Conservation (phyloP, 2,329 filamentous ascomycete species). For the Epicoccum nigrum region DNA sequence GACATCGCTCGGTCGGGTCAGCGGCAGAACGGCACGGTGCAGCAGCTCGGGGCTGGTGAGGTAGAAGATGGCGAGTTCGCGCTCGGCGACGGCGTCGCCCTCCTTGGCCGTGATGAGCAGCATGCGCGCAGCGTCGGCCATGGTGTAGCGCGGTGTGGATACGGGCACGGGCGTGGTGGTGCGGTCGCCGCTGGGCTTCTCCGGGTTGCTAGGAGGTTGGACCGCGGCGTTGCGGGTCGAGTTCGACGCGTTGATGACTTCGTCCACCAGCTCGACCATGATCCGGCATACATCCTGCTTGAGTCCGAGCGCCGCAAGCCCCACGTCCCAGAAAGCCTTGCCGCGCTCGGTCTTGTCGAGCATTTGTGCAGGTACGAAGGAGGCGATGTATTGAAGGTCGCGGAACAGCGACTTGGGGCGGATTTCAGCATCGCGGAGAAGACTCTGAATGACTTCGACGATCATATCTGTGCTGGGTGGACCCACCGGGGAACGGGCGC, state of each 20-base stretch:
- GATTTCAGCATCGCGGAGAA: constrained; percentile 54
- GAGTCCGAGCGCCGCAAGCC: constrained; percentile 82
- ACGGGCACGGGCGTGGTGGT: constrained; percentile 19
- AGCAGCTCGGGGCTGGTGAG: constrained; percentile 89
- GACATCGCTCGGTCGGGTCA: constrained; percentile 83
- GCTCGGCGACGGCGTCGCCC: constrained; percentile 84
- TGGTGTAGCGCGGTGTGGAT: constrained; percentile 67
- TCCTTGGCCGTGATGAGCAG: constrained; percentile 94
- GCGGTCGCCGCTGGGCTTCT: constrained; percentile 20
- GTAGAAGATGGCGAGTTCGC: constrained; percentile 92
- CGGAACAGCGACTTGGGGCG: constrained; percentile 56
- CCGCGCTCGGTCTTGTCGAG: constrained; percentile 64
- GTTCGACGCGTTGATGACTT: constrained; percentile 68
- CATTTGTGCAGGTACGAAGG: constrained; percentile 63
- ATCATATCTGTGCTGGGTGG: constrained; percentile 52
- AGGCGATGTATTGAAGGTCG: constrained; percentile 62
- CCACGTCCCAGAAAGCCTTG: constrained; percentile 90
- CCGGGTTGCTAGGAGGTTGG: constrained; percentile 35
- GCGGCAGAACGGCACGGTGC: constrained; percentile 76
- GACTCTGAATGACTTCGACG: constrained; percentile 50
- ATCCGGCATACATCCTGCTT: constrained; percentile 87
- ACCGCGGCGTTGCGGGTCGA: constrained; percentile 61
- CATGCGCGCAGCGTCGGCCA: constrained; percentile 85
- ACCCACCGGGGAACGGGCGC: constrained; percentile 45
- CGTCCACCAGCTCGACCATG: constrained; percentile 77